These are phyloP conservation scores for Phaeodactylum tricornutum DNA, from an alignment of 108 stramenopile genomes.

Conservation along the genomic window DNA sequence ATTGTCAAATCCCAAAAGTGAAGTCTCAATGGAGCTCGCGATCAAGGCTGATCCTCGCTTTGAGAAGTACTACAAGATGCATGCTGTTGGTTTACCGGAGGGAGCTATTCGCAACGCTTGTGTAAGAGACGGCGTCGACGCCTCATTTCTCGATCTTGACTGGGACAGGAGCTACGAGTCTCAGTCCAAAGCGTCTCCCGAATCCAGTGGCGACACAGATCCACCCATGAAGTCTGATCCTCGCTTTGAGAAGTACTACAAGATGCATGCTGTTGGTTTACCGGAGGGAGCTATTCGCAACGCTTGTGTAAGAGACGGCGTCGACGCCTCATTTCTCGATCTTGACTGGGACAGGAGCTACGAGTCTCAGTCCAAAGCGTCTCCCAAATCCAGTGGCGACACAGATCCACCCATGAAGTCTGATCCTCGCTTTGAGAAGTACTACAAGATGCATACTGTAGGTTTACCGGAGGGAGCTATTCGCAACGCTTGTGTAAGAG, in stretches of 20 bases:
- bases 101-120: conserved; percentile 20
- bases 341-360: conserved; percentile 50
- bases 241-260: conserved; percentile 59
- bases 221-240: conserved; percentile 56
- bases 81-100: conserved; percentile 29
- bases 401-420: conserved; percentile 36
- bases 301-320: conserved; percentile 50
- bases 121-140: conserved; percentile 11
- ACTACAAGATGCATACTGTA: conserved; percentile 66
- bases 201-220: conserved; percentile 10
- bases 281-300: conserved; percentile 61
- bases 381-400: conserved; percentile 11
- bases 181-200: conserved; percentile 9
- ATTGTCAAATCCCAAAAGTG: no score
- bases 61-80: conserved; percentile 42
- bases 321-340: conserved; percentile 65
- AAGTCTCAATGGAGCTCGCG: no score
- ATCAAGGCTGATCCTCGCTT: conserved; percentile 57
- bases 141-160: conserved; percentile 31
- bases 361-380: conserved; percentile 29
- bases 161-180: conserved; percentile 32
- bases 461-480: conserved; percentile 74
- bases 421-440: conserved; percentile 72
- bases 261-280: conserved; percentile 64
- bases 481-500: conserved; percentile 50